Evolutionary conservation across 73 alveolate genomes (phyloP), one percentile per base, ranked within the genome.

Genomic region (Symbiodinium pilosum): DNA sequence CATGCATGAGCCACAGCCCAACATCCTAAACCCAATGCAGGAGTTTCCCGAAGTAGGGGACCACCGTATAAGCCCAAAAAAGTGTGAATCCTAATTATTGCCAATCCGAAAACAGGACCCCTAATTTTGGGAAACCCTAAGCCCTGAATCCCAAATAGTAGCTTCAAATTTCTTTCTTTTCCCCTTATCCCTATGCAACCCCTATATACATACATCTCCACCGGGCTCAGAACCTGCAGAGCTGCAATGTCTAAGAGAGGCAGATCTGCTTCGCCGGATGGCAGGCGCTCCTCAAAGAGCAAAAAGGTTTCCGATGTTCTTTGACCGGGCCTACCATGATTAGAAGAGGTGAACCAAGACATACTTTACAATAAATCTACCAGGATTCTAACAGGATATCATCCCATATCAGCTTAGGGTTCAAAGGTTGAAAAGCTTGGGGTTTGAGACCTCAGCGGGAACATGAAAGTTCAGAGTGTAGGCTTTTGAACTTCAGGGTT

Each of bases 211-310:
- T 7, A 64, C 21, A 56, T 36, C 32, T 32, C 9, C 9, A 56
- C 73, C 73, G 34, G 73, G 64, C 8, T 16, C 64, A 54, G 71
- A 3, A 28, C 77, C 77, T 64, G 77, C 11, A 64, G 77, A 9
- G 12, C 34, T 18, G 77, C 83, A 1, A 86, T 36, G 21, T 86
- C 93, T 54, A 86, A 40, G 56, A 86, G 56, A 18, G 93, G 93
- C 8, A 86, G 41, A 41, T 86, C 93, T 4, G 93, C 93, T 32
- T 86, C 93, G n/a, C 93, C 56, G 39, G 93, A 71, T 1, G 93
- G 93, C 54, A 86, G 68, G 24, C 93, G 93, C 41, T 86, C 93
- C 93, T 86, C 52, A 24, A n/a, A n/a, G n/a, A n/a, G n/a, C n/a
- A n/a, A n/a, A n/a, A n/a, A n/a, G n/a, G n/a, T n/a, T n/a, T n/a